phyloP scores from a whole-genome alignment of 257 asterid species.

The Coffea canephora region DNA sequence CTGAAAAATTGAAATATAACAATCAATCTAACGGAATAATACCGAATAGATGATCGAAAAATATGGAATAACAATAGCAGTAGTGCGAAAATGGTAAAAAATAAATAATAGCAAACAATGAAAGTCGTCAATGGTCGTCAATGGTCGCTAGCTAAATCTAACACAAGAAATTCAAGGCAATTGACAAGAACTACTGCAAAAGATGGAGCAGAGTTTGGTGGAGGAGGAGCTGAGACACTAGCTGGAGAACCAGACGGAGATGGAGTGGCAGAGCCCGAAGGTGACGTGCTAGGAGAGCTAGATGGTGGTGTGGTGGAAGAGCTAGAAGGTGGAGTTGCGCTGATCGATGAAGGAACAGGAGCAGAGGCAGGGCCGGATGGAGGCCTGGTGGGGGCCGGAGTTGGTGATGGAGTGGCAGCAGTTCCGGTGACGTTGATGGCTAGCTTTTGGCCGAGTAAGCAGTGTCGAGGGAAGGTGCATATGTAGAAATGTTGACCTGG shows the following conservation, averaged over 20 bases:
- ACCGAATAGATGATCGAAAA: conserved; percentile 1
- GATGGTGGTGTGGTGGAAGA: conserved; percentile 29
- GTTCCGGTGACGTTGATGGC: too few relatives aligned
- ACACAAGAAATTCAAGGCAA: conserved; percentile 50
- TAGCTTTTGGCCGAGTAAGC: too few relatives aligned
- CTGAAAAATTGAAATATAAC: neutral
- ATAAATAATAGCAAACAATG: conserved; percentile 14
- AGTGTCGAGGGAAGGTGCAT: too few relatives aligned
- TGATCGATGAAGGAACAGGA: conserved; percentile 8
- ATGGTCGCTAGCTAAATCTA: conserved; percentile 16
- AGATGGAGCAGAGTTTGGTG: conserved; percentile 52
- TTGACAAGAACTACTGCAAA: conserved; percentile 45
- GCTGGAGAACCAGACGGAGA: conserved; percentile 25
- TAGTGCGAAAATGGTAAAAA: neutral
- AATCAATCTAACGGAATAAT: neutral
- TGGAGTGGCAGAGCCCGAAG: conserved; percentile 29
- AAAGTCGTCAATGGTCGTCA: neutral
- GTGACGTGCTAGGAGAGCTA: conserved; percentile 29
- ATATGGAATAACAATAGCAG: neutral
- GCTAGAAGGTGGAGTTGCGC: conserved; percentile 26
- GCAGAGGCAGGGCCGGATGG: neutral
- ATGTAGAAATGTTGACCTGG: too few relatives aligned
- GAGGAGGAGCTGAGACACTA: conserved; percentile 31
- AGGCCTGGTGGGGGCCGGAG: too few relatives aligned
- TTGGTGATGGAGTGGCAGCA: too few relatives aligned